Conservation (phyloP, 768 basidiomycete genomes). For the Rickenella mellea region DNA sequence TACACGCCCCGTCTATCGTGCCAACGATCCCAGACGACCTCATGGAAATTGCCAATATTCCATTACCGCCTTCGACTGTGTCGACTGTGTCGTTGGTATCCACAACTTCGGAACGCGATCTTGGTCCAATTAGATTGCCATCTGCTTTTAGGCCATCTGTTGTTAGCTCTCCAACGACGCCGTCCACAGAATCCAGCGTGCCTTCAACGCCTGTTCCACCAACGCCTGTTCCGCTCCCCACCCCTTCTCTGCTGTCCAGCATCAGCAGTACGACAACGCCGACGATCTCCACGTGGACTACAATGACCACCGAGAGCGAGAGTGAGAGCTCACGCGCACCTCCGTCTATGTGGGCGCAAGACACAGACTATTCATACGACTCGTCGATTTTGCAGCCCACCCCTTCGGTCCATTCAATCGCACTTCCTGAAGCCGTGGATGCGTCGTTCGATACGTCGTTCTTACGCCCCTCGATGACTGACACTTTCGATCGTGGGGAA, state of each 20-base stretch:
- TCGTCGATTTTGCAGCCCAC: conserved; percentile 23
- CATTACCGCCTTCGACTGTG: neutral
- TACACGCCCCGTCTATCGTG: conserved; percentile 17
- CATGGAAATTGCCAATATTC: neutral
- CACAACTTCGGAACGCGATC: neutral
- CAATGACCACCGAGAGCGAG: too few relatives aligned
- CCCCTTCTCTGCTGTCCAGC: neutral
- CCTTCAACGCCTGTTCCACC: neutral
- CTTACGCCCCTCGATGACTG: conserved; percentile 38
- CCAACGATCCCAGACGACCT: conserved; percentile 19
- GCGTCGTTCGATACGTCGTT: conserved; percentile 67
- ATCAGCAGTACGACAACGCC: neutral
- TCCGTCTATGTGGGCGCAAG: conserved; percentile 4
- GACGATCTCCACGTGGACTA: too few relatives aligned
- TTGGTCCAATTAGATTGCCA: neutral
- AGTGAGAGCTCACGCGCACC: neutral
- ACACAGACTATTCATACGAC: conserved; percentile 3
- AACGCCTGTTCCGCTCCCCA: neutral
- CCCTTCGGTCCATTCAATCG: conserved; percentile 25
- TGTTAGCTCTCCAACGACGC: neutral
- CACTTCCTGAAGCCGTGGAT: conserved; percentile 52
- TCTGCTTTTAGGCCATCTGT: neutral
- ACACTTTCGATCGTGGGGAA: conserved; percentile 14
- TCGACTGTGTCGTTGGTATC: neutral
- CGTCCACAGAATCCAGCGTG: neutral